phyloP scores from a whole-genome alignment of 163 green algal genomes.

The Coccomyxa subellipsoidea region DNA sequence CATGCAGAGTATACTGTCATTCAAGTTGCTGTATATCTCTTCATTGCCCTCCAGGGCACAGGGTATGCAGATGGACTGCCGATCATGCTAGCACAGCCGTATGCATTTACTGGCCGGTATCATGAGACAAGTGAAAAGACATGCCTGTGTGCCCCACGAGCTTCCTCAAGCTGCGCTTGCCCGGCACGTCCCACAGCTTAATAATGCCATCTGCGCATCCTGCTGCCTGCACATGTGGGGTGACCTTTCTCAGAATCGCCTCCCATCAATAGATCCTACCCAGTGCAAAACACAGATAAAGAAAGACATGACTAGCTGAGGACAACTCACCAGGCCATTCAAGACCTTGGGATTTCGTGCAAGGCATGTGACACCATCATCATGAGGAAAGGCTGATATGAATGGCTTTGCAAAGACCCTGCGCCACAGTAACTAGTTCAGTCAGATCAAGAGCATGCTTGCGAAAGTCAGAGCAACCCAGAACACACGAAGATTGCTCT shows the following conservation, averaged over 20 bases:
- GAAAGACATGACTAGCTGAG: neutral
- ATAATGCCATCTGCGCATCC: conserved; percentile 19
- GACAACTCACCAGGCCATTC: conserved; percentile 72
- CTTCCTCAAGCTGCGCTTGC: conserved; percentile 55
- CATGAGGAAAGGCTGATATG: conserved; percentile 81
- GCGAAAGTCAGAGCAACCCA: neutral
- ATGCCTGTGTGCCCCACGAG: conserved; percentile 73
- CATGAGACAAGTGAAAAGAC: no score
- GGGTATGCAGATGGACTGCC: neutral
- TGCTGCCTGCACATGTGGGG: conserved; percentile 2
- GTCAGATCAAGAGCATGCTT: neutral
- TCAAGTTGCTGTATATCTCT: neutral
- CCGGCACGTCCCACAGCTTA: conserved; percentile 54
- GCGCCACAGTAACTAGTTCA: neutral
- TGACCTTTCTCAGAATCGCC: no score
- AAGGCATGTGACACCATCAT: conserved; percentile 88
- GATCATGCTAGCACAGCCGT: neutral
- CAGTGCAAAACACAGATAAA: neutral
- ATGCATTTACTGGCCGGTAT: no score
- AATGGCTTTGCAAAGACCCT: conserved; percentile 98
- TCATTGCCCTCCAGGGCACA: conserved; percentile 1
- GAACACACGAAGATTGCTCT: no score
- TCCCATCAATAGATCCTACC: no score
- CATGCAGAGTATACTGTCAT: neutral
- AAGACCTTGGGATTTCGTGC: conserved; percentile 74